Conservation (phyloP, 2,329 filamentous ascomycete species). For the Cercospora nicotianae region DNA sequence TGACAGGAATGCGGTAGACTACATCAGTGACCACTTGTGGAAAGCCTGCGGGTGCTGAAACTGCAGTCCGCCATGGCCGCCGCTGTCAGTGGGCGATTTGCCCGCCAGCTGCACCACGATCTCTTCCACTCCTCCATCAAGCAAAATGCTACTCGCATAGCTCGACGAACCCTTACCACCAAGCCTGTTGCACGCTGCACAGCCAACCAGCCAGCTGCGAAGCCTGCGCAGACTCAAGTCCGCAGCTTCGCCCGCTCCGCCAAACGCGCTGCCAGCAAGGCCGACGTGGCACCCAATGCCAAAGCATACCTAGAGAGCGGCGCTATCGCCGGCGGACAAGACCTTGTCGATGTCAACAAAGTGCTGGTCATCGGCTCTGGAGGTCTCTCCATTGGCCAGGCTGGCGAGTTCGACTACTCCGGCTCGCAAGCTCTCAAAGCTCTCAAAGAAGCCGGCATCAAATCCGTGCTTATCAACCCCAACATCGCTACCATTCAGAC, state of each 20-base stretch:
- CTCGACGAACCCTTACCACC: constrained; percentile 35
- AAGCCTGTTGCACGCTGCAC: constrained; percentile 21
- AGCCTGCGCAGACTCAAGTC: constrained; percentile 24
- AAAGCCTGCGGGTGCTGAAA: constrained; percentile 62
- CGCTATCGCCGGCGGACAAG: constrained; percentile 71
- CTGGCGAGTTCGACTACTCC: constrained; percentile 98
- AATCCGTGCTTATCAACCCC: constrained; percentile 92
- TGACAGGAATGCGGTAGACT: constrained; percentile 47
- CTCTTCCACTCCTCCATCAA: constrained; percentile 30
- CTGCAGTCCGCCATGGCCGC: constrained; percentile 22
- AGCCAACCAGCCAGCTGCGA: constrained; percentile 18
- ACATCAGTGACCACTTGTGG: constrained; percentile 69
- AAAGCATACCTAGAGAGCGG: constrained; percentile 89
- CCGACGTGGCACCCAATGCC: constrained; percentile 73
- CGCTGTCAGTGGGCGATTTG: constrained; percentile 39
- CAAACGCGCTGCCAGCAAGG: constrained; percentile 38
- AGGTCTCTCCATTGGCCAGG: constrained; percentile 94
- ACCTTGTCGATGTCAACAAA: constrained; percentile 90
- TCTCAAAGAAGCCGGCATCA: constrained; percentile 88
- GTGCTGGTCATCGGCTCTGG: constrained; percentile 94
- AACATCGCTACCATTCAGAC: constrained; percentile 99
- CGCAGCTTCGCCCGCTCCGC: constrained; percentile 34
- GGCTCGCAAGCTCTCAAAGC: constrained; percentile 96
- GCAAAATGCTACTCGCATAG: constrained; percentile 29
- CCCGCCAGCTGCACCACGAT: constrained; percentile 35